phyloP scores from a whole-genome alignment of 306 rosid genomes.

The Leucaena leucocephala region DNA sequence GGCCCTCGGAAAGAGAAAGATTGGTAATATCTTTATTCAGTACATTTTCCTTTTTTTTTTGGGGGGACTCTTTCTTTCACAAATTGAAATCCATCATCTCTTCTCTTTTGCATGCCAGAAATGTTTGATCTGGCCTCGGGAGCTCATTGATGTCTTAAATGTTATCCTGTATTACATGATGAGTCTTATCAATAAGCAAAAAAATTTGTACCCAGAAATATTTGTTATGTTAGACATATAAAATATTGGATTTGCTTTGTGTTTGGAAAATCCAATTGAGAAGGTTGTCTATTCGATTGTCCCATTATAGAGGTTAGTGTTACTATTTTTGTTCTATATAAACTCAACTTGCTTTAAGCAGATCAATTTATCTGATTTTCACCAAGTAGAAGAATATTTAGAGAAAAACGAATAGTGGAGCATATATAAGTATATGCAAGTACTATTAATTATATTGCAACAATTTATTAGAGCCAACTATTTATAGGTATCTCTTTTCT shows the following conservation, averaged over 20 bases:
- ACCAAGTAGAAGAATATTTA: conserved; percentile 2
- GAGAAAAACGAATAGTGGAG: conserved; percentile 1
- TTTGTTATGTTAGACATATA: background rate
- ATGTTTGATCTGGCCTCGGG: conserved; percentile 17
- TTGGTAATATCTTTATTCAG: conserved; percentile 61
- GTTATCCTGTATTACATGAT: background rate
- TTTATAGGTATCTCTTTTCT: conserved; percentile 37
- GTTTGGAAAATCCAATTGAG: conserved; percentile 21
- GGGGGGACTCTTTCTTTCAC: conserved; percentile 13
- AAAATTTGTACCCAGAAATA: conserved; percentile 10
- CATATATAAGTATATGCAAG: conserved; percentile 14
- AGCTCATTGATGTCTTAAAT: conserved; percentile 4
- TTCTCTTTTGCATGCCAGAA: conserved; percentile 7
- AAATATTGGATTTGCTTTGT: conserved; percentile 25
- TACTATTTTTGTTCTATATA: conserved; percentile 3
- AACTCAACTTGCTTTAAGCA: conserved; percentile 1
- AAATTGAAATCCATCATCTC: background rate
- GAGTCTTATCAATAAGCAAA: conserved; percentile 4
- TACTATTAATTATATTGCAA: conserved; percentile 20
- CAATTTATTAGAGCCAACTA: conserved; percentile 1
- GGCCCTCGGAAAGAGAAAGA: conserved; percentile 94
- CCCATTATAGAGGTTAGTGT: conserved; percentile 22
- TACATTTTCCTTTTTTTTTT: conserved; percentile 35
- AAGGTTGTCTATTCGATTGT: background rate
- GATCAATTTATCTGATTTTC: conserved; percentile 21